Percentiles rank a stretch among this genome's conserved stretches.
phyloP scores from a whole-genome alignment of 345 rosid species.

The Carallia brachiata region DNA sequence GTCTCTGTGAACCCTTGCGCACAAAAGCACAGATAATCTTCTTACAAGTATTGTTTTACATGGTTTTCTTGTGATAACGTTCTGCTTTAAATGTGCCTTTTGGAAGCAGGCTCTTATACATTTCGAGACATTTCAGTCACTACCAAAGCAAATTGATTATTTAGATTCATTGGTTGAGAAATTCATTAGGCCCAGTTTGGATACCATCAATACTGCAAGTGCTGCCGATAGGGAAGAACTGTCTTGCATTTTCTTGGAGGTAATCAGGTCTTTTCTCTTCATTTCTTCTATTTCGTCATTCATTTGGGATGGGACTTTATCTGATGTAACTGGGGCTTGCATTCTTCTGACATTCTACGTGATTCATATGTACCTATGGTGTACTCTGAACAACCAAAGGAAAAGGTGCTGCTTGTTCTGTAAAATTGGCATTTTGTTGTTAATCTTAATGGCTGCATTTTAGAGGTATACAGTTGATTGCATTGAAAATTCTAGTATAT shows the following conservation, averaged over 20 bases:
- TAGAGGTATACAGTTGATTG: neutral
- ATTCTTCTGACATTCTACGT: no score
- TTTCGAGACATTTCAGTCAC: constrained; percentile 66
- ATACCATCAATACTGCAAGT: constrained; percentile 45
- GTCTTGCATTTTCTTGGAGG: constrained; percentile 88
- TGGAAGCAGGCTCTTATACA: constrained; percentile 57
- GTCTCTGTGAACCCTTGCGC: neutral
- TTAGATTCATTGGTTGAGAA: constrained; percentile 70
- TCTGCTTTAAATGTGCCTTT: constrained; percentile 1
- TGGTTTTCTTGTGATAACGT: no score
- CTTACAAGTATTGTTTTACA: no score
- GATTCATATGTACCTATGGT: no score
- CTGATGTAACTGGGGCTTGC: no score
- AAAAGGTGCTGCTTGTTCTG: neutral
- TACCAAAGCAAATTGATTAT: constrained; percentile 68
- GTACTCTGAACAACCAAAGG: neutral
- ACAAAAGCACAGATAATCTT: neutral
- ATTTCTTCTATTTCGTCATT: neutral
- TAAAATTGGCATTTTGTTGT: neutral
- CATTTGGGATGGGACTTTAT: neutral
- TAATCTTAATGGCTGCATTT: neutral
- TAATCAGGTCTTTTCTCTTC: constrained; percentile 12
- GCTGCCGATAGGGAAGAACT: constrained; percentile 79
- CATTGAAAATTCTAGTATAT: neutral
- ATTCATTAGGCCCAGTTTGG: constrained; percentile 55